phyloP scores from a whole-genome alignment of 305 asterid species.

The Solanum hybrid region DNA sequence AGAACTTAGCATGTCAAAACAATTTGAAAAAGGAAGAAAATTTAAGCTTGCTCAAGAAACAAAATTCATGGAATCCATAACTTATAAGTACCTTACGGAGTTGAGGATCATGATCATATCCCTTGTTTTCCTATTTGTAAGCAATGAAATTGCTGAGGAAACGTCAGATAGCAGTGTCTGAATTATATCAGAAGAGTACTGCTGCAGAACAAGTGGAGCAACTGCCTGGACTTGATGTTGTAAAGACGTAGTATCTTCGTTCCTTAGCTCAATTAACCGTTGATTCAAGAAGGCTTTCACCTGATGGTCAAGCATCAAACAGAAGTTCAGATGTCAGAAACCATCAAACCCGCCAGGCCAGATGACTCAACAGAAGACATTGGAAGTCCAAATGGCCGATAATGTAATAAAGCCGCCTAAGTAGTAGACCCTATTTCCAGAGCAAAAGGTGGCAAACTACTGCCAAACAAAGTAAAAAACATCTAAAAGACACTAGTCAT shows the following conservation, averaged over 20 bases:
- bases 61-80: neutral
- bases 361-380: neutral
- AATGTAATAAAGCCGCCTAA: neutral
- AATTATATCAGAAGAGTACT: slow-evolving; percentile 58
- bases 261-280: slow-evolving; percentile 68
- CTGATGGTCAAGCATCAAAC: slow-evolving; percentile 33
- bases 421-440: neutral
- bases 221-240: slow-evolving; percentile 97
- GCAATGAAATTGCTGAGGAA: slow-evolving; percentile 59
- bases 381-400: neutral
- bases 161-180: slow-evolving; percentile 63
- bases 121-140: slow-evolving; percentile 81
- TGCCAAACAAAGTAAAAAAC: neutral
- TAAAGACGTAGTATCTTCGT: slow-evolving; percentile 71
- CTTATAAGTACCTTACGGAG: slow-evolving; percentile 59
- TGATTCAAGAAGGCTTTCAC: slow-evolving; percentile 89
- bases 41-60: neutral
- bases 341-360: neutral
- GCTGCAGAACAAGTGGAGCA: slow-evolving; percentile 91
- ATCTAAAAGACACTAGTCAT: neutral
- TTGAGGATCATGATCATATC: slow-evolving; percentile 93
- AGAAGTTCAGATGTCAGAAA: slow-evolving; percentile 10
- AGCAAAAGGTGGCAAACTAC: neutral
- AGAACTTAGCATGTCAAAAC: neutral
- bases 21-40: neutral